Evolutionary conservation across 192 early-diverging fungal genomes (phyloP), one percentile per base, ranked within the genome.

Genomic region (Coemansia sp.): DNA sequence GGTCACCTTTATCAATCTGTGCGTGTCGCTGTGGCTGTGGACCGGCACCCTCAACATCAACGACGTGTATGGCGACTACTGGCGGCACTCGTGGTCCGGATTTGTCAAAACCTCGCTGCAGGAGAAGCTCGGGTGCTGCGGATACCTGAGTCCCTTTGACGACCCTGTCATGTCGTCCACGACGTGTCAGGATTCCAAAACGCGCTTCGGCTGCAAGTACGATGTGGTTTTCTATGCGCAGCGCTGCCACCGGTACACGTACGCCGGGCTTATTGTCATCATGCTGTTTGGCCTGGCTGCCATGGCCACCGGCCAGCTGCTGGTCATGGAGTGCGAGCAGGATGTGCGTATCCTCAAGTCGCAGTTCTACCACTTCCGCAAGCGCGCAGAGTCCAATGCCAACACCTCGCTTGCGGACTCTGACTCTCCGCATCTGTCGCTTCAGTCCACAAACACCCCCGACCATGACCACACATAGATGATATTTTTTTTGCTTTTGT

Each of bases 41-140:
- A 75, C 70, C 5, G 56, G 72, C 42, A 80, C 78, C 8, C 46
- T 80, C 2, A 69, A 80, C 60, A 80, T 80, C 32, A 44, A 75
- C 45, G 64, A 46, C 38, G 44, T 60, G 4, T 72, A 72, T 20
- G 60, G 69, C 17, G 20, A 67, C 14, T 59, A 63, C 58, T 80
- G 78, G 78, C 57, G 69, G 17, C 43, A 62, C 44, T 53, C 62
- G 5, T 80, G 72, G 78, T 60, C 72, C 0, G 69, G 69, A 49
- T 59, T 64, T 38, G 63, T 80, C 19, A 80, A 75, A 60, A 66
- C 64, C 14, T 61, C 56, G 41, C 69, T 80, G 58, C 66, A 80
- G 59, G 65, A 72, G 19, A 59, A 70, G 7, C 20, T 58, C 16
- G 41, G 17, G 22, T 80, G 78, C 64, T 80, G 78, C 40, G 78